Conservation (phyloP, 768 basidiomycete species). For the Leccinum imitatum region DNA sequence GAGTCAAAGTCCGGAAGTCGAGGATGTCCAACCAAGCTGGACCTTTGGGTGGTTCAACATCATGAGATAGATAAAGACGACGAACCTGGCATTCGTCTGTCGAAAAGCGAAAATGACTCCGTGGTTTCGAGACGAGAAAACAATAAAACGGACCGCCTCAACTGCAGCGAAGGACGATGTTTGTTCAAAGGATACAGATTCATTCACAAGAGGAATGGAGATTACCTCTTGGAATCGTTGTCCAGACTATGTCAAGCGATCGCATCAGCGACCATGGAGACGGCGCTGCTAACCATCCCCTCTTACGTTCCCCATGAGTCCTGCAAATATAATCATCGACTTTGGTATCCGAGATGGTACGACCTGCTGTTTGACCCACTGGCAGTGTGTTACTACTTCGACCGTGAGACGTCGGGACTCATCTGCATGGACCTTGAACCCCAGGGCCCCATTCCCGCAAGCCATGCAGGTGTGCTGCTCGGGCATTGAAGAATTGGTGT, state of each 20-base stretch:
- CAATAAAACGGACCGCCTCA: not conserved
- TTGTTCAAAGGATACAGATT: not conserved
- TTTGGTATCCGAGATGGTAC: too few species aligned
- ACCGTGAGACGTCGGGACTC: too few species aligned
- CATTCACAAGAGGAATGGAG: not conserved
- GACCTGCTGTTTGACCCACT: not conserved
- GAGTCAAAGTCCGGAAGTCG: not conserved
- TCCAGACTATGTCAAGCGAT: not conserved
- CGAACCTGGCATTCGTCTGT: not conserved
- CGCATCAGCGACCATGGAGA: not conserved
- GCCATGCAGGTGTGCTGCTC: too few species aligned
- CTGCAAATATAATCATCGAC: not conserved
- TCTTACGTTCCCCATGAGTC: not conserved
- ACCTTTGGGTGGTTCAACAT: not conserved
- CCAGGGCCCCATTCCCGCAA: too few species aligned
- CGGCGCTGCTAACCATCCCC: not conserved
- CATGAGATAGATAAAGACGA: not conserved
- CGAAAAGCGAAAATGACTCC: not conserved
- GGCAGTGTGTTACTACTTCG: too few species aligned
- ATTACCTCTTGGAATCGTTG: conserved; percentile 11
- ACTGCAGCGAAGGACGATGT: not conserved
- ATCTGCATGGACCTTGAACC: too few species aligned
- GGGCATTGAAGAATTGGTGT: too few species aligned
- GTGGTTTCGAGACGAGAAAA: not conserved
- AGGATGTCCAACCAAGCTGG: not conserved